phyloP scores from a whole-genome alignment of 352 stramenopile species.

The Phytophthora lateralis region DNA sequence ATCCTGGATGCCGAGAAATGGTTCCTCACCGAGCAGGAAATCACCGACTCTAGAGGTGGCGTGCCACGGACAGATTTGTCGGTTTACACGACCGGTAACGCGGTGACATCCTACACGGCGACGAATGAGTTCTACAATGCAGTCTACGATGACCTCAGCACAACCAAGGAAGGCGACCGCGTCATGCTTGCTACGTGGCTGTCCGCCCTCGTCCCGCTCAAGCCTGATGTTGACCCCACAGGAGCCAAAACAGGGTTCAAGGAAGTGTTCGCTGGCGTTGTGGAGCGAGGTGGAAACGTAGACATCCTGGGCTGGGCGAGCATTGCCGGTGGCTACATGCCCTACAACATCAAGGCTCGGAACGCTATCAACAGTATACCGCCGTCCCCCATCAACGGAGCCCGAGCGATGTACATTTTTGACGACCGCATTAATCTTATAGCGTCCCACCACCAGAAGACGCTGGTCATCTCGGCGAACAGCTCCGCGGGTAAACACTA shows the following conservation, averaged over 20 bases:
- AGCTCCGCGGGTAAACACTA: no score
- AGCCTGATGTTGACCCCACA: slow-evolving; percentile 25
- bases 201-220: slow-evolving; percentile 40
- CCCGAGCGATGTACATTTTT: slow-evolving; percentile 41
- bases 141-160: slow-evolving; percentile 43
- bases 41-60: neutral
- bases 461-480: no score
- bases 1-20: no score
- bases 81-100: slow-evolving; percentile 18
- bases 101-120: slow-evolving; percentile 17
- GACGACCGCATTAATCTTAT: slow-evolving; percentile 26
- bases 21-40: no score
- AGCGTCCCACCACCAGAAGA: slow-evolving; percentile 8
- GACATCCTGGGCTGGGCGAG: slow-evolving; percentile 56
- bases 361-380: slow-evolving; percentile 45
- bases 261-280: no score
- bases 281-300: slow-evolving; percentile 27
- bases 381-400: slow-evolving; percentile 22
- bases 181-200: slow-evolving; percentile 47
- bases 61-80: slow-evolving; percentile 34
- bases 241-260: no score
- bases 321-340: neutral
- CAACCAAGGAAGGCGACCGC: slow-evolving; percentile 15
- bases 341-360: slow-evolving; percentile 39
- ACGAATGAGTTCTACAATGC: slow-evolving; percentile 46